Conservation (phyloP, 1,284 basidiomycete species). For the Fomitopsis palustris region DNA sequence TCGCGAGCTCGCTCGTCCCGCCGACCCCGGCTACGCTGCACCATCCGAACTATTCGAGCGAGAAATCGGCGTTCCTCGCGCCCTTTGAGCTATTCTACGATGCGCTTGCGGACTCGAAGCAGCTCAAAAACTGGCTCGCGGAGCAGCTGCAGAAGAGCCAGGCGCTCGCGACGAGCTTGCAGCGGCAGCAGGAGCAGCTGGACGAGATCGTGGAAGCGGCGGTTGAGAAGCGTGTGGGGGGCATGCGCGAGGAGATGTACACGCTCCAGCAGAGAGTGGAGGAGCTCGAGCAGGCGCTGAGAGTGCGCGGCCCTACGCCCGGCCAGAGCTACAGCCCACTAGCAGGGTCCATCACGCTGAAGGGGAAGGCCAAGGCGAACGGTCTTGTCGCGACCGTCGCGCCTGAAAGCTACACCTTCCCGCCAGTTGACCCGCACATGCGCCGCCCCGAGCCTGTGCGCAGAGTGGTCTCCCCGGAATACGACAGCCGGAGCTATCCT, state of each 20-base stretch:
- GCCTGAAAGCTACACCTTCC: slow-evolving; percentile 48
- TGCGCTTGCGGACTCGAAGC: slow-evolving; percentile 68
- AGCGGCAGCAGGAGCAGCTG: slow-evolving; percentile 54
- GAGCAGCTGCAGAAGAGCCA: slow-evolving; percentile 67
- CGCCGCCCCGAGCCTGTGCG: slow-evolving; percentile 21
- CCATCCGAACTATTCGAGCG: slow-evolving; percentile 53
- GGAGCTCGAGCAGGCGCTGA: slow-evolving; percentile 28
- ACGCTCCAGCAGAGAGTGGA: slow-evolving; percentile 47
- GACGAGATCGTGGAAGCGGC: slow-evolving; percentile 52
- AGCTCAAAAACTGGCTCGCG: slow-evolving; percentile 67
- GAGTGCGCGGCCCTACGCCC: slow-evolving; percentile 11
- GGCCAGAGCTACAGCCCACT: slow-evolving; percentile 19
- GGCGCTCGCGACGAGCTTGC: slow-evolving; percentile 45
- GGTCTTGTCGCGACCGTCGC: slow-evolving; percentile 18
- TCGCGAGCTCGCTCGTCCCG: slow-evolving; percentile 57
- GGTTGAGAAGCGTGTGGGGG: slow-evolving; percentile 53
- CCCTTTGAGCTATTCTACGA: slow-evolving; percentile 80
- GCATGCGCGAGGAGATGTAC: slow-evolving; percentile 54
- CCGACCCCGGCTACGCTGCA: slow-evolving; percentile 63
- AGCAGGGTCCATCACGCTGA: slow-evolving; percentile 20
- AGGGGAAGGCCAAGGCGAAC: slow-evolving; percentile 33
- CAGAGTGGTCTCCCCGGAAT: slow-evolving; percentile 22
- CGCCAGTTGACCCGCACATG: slow-evolving; percentile 29
- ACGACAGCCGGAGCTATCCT: slow-evolving; percentile 30
- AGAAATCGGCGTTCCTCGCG: slow-evolving; percentile 69